Conservation (phyloP, 371 early-diverging fungal genomes). For the Blakeslea trispora region DNA sequence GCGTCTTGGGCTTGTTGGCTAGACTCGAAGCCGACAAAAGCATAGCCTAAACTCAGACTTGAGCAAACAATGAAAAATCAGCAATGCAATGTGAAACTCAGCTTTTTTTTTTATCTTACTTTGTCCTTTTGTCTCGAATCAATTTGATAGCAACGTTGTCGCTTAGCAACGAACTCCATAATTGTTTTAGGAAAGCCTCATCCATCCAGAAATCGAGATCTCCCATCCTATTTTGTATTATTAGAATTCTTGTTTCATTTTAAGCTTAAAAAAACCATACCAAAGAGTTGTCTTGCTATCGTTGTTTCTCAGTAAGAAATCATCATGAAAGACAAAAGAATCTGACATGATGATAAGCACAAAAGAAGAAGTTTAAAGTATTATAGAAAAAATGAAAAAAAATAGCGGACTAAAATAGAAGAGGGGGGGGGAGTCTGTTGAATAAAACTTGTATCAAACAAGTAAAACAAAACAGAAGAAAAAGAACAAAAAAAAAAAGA, state of each 20-base stretch:
- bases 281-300: conserved; percentile 9
- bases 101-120: conserved; percentile 5
- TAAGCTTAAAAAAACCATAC: neutral
- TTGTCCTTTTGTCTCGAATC: conserved; percentile 75
- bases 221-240: conserved; percentile 64
- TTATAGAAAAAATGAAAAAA: conserved; percentile 5
- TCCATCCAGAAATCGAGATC: conserved; percentile 89
- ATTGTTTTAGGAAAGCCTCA: conserved; percentile 68
- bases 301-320: neutral
- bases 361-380: neutral
- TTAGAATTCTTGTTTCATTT: neutral
- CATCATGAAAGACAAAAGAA: conserved; percentile 1
- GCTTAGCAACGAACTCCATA: conserved; percentile 66
- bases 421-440: neutral
- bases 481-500: neutral
- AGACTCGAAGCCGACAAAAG: conserved; percentile 72
- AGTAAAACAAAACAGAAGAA: neutral
- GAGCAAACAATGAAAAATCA: conserved; percentile 2
- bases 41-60: conserved; percentile 70
- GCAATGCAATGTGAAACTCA: no score
- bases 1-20: conserved; percentile 66
- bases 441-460: no score
- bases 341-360: conserved; percentile 7
- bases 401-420: neutral
- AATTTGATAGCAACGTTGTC: conserved; percentile 81